These are phyloP conservation scores for Aspergillus sojae DNA, from an alignment of 2,329 filamentous ascomycete genomes.

Conservation along the genomic window DNA sequence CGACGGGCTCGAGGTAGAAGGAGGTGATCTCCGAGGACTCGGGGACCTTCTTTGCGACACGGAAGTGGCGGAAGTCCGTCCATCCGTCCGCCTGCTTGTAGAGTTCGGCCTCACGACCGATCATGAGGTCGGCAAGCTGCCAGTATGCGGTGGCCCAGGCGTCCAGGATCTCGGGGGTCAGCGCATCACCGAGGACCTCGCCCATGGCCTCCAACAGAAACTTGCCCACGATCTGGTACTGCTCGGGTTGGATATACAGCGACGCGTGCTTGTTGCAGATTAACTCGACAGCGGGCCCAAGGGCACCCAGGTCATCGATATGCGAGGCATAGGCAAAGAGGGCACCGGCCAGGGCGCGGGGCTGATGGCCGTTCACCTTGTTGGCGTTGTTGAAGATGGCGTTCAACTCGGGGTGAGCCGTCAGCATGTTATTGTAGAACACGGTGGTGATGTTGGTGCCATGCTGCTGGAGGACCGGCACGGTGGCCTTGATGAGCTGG, in stretches of 20 bases:
- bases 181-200: slow-evolving; percentile 66
- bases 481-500: slow-evolving; percentile 53
- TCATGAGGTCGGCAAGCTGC: slow-evolving; percentile 73
- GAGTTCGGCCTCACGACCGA: slow-evolving; percentile 64
- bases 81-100: slow-evolving; percentile 65
- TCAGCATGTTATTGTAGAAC: slow-evolving; percentile 72
- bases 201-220: slow-evolving; percentile 70
- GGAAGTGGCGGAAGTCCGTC: slow-evolving; percentile 69
- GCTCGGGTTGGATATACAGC: slow-evolving; percentile 67
- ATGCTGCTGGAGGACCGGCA: slow-evolving; percentile 68
- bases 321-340: slow-evolving; percentile 73
- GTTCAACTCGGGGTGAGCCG: slow-evolving; percentile 66
- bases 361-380: slow-evolving; percentile 69
- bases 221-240: slow-evolving; percentile 71
- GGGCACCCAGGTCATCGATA: slow-evolving; percentile 67
- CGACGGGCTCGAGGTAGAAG: slow-evolving; percentile 68
- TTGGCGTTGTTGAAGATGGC: slow-evolving; percentile 73
- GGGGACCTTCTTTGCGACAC: slow-evolving; percentile 63
- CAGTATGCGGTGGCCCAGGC: slow-evolving; percentile 75
- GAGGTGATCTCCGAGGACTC: slow-evolving; percentile 71
- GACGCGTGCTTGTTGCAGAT: slow-evolving; percentile 78
- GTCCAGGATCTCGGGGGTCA: slow-evolving; percentile 65
- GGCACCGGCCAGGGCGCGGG: slow-evolving; percentile 68
- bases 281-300: slow-evolving; percentile 62
- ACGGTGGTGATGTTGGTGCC: slow-evolving; percentile 69